Evolutionary conservation across 208 protist species (phyloP), one percentile per base, ranked within the genome.

Genomic region (Cochliopodium minus): DNA sequence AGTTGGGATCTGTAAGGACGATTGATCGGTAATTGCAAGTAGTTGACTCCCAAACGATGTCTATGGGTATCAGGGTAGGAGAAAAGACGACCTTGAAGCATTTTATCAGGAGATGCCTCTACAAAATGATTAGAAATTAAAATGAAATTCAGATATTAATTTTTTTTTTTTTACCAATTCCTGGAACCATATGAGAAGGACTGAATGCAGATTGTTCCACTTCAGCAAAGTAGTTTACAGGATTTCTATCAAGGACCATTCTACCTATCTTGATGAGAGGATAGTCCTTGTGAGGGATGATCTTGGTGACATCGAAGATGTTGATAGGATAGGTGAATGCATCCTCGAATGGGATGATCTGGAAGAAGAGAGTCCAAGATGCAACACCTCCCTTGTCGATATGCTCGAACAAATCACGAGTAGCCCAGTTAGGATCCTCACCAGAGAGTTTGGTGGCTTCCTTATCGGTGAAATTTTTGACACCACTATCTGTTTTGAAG

Each of bases 221-320:
- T 53, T 87, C 78, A 29, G 65, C 65, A 62, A 87, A 87, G 67
- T 76, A 85, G 65, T 87, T 86, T 23, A 77, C 72, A 28, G 74
- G 63, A 62, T 87, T 87, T 36, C 74, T 53, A 64, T 86, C 80
- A 11, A 87, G 62, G 5, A 76, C 74, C 60, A 87, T 65, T 23
- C 62, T 30, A 52, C 81, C 81, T 17, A 86, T 35, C 42, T 58
- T 54, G 26, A 71, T 66, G 4, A 86, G 33, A 33, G 81, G 80
- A 58, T 66, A 76, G 15, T 71, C 62, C 43, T 76, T 64, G 29
- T 86, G 66, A 43, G 74, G 57, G 66, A 71, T 79, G 7, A 82
- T 58, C 59, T 87, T 86, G 40, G 81, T 87, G 20, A 77, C 36
- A 59, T 87, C 81, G 40, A 87, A 75, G 22, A 62, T 49, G 55